A percentile compares a stretch with the other conserved stretches of the same genome.
Conservation (phyloP, 495 filamentous ascomycete species). For the Neurospora sublineolata region DNA sequence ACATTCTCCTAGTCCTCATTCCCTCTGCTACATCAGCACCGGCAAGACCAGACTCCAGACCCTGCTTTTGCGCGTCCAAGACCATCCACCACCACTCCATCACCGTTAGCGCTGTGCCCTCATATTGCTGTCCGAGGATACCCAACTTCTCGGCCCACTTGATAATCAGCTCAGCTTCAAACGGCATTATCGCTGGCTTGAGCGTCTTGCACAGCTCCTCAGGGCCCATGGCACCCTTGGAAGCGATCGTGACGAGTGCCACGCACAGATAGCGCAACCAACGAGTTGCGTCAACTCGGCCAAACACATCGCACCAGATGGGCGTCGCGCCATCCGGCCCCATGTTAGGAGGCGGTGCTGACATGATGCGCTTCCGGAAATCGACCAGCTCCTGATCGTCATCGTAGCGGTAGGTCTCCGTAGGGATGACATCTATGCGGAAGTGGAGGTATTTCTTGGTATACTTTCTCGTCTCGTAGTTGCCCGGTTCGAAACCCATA, state of each 20-base stretch:
- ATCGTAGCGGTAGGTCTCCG: conserved; percentile 47
- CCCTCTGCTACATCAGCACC: not conserved
- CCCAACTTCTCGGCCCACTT: conserved; percentile 51
- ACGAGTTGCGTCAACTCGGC: conserved; percentile 42
- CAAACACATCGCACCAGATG: conserved; percentile 71
- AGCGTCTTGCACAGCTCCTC: conserved; percentile 42
- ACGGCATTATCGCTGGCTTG: conserved; percentile 49
- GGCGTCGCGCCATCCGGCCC: conserved; percentile 42
- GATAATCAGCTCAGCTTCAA: conserved; percentile 55
- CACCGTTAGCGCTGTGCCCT: conserved; percentile 34
- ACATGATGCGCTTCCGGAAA: conserved; percentile 26
- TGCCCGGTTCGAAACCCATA: conserved; percentile 61
- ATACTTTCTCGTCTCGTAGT: conserved; percentile 59
- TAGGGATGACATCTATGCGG: conserved; percentile 47
- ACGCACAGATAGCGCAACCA: conserved; percentile 57
- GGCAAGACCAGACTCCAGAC: conserved; percentile 1
- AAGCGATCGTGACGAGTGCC: conserved; percentile 46
- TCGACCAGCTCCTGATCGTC: conserved; percentile 36
- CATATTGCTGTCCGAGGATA: conserved; percentile 22
- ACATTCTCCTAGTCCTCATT: not conserved
- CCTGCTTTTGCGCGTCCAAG: conserved; percentile 19
- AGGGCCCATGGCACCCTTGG: conserved; percentile 45
- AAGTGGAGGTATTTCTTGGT: conserved; percentile 54
- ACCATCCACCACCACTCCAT: conserved; percentile 64
- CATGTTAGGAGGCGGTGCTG: conserved; percentile 17